Evolutionary conservation across 306 rosid genomes (phyloP).

Genomic region (Lablab purpureus): DNA sequence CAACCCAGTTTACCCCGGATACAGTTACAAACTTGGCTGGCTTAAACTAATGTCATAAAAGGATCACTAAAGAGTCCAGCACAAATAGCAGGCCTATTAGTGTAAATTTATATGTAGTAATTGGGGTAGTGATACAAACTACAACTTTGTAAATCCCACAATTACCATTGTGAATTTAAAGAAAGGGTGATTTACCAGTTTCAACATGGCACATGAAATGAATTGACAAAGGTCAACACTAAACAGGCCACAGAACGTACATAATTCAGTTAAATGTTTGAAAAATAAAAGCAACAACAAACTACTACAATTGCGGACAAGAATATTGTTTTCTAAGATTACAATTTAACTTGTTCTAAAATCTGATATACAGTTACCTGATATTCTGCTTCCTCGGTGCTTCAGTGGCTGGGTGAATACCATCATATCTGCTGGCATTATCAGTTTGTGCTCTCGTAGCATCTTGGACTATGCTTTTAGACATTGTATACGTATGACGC

Average conservation of each 20-base stretch:
- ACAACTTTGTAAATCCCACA: constrained; percentile 21
- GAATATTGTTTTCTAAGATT: background rate
- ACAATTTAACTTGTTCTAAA: constrained; percentile 24
- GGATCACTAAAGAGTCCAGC: constrained; percentile 19
- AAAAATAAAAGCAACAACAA: background rate
- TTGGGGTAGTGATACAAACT: background rate
- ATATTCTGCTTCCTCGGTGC: constrained; percentile 51
- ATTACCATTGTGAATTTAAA: background rate
- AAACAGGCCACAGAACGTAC: background rate
- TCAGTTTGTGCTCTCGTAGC: constrained; percentile 50
- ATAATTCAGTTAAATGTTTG: constrained; percentile 26
- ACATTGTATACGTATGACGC: constrained; percentile 46
- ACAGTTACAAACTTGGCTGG: constrained; percentile 2
- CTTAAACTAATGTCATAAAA: constrained; percentile 8
- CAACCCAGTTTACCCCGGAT: constrained; percentile 5
- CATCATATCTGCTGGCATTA: constrained; percentile 54
- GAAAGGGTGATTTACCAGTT: constrained; percentile 17
- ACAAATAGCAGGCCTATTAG: background rate
- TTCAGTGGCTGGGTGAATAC: constrained; percentile 48
- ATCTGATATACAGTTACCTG: constrained; percentile 47
- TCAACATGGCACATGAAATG: constrained; percentile 16
- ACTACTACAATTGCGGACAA: background rate
- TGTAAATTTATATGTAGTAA: background rate
- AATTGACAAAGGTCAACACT: background rate
- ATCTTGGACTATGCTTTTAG: constrained; percentile 52